phyloP scores from a whole-genome alignment of 352 stramenopile species.

The Pythium utonaiense region DNA sequence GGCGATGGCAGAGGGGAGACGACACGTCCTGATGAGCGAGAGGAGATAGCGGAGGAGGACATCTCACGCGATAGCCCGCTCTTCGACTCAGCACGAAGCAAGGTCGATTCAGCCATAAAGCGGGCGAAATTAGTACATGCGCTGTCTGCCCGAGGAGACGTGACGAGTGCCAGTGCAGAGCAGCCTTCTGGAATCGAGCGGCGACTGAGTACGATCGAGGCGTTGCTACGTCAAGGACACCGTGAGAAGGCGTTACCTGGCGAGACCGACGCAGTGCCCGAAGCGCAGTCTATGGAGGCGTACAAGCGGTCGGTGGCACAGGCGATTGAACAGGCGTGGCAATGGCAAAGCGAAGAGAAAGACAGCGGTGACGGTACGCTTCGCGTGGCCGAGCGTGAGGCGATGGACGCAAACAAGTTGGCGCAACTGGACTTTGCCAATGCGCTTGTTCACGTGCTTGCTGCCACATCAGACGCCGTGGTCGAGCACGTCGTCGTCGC shows the following conservation, averaged over 20 bases:
- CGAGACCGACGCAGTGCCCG: neutral
- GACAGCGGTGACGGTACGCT: neutral
- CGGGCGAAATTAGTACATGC: neutral
- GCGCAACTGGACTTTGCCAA: slow-evolving; percentile 4
- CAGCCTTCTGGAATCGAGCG: slow-evolving; percentile 3
- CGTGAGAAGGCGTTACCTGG: neutral
- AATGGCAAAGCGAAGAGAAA: neutral
- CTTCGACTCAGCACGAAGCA: neutral
- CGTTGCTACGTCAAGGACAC: neutral
- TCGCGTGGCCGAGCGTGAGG: neutral
- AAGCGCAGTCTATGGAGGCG: neutral
- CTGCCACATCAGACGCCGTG: neutral
- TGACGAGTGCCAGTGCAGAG: neutral
- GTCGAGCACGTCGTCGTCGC: slow-evolving; percentile 11
- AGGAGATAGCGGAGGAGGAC: too few relatives aligned
- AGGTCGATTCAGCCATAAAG: neutral
- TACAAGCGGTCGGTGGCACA: slow-evolving; percentile 11
- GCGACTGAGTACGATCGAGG: slow-evolving; percentile 18
- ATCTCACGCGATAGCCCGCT: neutral
- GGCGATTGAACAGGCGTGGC: slow-evolving; percentile 14
- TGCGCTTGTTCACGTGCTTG: slow-evolving; percentile 7
- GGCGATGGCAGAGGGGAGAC: neutral
- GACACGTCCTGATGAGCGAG: neutral
- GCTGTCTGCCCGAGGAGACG: neutral
- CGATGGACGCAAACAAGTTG: slow-evolving; percentile 1